Evolutionary conservation across 2,329 filamentous ascomycete species (phyloP), one percentile per base, ranked within the genome.

Genomic region (Torrubiella hemipterigena): DNA sequence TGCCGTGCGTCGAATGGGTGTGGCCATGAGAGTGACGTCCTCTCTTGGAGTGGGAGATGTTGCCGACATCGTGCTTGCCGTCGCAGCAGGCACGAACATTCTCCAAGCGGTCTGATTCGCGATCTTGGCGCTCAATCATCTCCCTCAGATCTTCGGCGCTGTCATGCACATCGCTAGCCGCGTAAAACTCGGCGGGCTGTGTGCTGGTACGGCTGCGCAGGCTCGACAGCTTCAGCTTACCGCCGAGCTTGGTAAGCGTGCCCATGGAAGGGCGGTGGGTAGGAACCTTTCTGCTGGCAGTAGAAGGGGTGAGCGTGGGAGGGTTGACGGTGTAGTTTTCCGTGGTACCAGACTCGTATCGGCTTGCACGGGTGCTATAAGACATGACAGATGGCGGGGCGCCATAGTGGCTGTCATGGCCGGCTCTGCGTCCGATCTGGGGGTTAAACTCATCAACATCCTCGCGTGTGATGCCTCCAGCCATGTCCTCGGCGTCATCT

Each of bases 81-180:
- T 96, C 91, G 57, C 91, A 98, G 61, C 91, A 98, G 37, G 89
- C 87, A 50, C 91, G 71, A 41, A 98, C 91, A 54, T 98, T 95
- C 65, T 96, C 89, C 46, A 96, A 67, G 39, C 78, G 70, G 49
- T 87, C 82, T 17, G 78, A 66, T 42, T 87, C 81, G 32, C 75
- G 65, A 46, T 89, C 80, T 49, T 86, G 78, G 39, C 73, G 67
- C 56, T 89, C 82, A 45, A 89, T 83, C 40, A 87, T 76, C 40
- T 78, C 70, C 34, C 84, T 68, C 35, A 94, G 54, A 49, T 95
- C 85, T 54, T 94, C 85, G 4, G 82, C 82, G 46, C 79, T 85
- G 50, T 89, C 81, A 40, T 79, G 75, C 12, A 74, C 72, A 45
- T 74, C 68, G 38, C 65, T 69, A 15, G 71, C 67, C 45, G 76